Evolutionary conservation across 805 yeast genomes (phyloP).

Genomic region (Pichia californica): DNA sequence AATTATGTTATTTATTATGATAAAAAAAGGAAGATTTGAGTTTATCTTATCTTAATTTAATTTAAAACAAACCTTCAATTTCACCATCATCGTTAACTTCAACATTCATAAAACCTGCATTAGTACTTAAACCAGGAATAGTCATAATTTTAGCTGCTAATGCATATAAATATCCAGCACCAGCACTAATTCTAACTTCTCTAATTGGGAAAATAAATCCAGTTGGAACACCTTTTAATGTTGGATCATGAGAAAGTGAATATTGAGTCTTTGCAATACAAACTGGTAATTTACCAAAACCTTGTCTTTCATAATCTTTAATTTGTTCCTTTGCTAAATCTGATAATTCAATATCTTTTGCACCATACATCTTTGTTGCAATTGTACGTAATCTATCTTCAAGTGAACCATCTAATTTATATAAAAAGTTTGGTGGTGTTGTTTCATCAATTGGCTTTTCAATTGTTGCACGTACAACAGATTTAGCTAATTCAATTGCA

Average conservation of each 20-base stretch:
- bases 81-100: conserved; percentile 77
- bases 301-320: conserved; percentile 62
- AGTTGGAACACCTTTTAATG: conserved; percentile 75
- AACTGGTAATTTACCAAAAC: conserved; percentile 70
- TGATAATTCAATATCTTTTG: conserved; percentile 60
- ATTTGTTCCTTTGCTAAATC: conserved; percentile 67
- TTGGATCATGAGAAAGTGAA: conserved; percentile 77
- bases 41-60: background rate
- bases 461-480: conserved; percentile 57
- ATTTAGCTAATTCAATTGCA: conserved; percentile 66
- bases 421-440: conserved; percentile 41
- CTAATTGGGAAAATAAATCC: conserved; percentile 77
- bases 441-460: conserved; percentile 24
- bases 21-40: too few species aligned
- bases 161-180: conserved; percentile 82
- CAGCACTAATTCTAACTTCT: conserved; percentile 78
- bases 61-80: conserved; percentile 69
- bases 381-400: conserved; percentile 63
- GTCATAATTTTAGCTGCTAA: conserved; percentile 83
- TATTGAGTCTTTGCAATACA: conserved; percentile 86
- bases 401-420: conserved; percentile 50
- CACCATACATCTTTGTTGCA: conserved; percentile 76
- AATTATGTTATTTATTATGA: too few species aligned
- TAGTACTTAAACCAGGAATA: conserved; percentile 81
- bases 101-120: conserved; percentile 81